Evolutionary conservation across 1,139 yeast species (phyloP).

Genomic region (Blastobotrys buckinghamii): DNA sequence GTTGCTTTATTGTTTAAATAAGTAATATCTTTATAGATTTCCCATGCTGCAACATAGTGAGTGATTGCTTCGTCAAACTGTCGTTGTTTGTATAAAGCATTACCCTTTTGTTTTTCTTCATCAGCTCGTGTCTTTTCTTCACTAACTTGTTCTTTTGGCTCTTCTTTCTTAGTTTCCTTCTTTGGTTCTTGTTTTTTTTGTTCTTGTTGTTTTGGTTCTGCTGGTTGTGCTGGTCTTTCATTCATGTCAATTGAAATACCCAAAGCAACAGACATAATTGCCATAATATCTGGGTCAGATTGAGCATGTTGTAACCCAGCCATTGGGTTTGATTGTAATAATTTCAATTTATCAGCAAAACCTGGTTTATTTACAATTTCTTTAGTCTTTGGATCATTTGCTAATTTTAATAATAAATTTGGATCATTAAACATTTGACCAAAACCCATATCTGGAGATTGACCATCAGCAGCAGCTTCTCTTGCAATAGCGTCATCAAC

Average conservation of each 20-base stretch:
- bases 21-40: slow-evolving; percentile 74
- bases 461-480: slow-evolving; percentile 37
- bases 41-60: slow-evolving; percentile 83
- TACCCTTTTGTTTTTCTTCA: slow-evolving; percentile 78
- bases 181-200: slow-evolving; percentile 20
- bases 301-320: slow-evolving; percentile 50
- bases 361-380: slow-evolving; percentile 84
- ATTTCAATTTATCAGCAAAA: slow-evolving; percentile 64
- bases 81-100: slow-evolving; percentile 75
- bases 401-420: slow-evolving; percentile 64
- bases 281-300: slow-evolving; percentile 85
- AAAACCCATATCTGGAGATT: slow-evolving; percentile 66
- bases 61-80: slow-evolving; percentile 91
- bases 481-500: slow-evolving; percentile 52
- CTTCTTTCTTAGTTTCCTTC: slow-evolving; percentile 30
- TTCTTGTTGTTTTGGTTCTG: slow-evolving; percentile 17
- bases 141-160: slow-evolving; percentile 32
- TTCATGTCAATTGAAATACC: slow-evolving; percentile 55
- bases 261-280: slow-evolving; percentile 77
- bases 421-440: slow-evolving; percentile 80
- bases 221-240: slow-evolving; percentile 17
- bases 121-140: slow-evolving; percentile 57
- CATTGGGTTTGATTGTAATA: slow-evolving; percentile 68
- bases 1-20: slow-evolving; percentile 96
- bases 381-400: slow-evolving; percentile 79